phyloP scores from a whole-genome alignment of 2,329 filamentous ascomycete genomes.

The Sphaerulina vaccinii region DNA sequence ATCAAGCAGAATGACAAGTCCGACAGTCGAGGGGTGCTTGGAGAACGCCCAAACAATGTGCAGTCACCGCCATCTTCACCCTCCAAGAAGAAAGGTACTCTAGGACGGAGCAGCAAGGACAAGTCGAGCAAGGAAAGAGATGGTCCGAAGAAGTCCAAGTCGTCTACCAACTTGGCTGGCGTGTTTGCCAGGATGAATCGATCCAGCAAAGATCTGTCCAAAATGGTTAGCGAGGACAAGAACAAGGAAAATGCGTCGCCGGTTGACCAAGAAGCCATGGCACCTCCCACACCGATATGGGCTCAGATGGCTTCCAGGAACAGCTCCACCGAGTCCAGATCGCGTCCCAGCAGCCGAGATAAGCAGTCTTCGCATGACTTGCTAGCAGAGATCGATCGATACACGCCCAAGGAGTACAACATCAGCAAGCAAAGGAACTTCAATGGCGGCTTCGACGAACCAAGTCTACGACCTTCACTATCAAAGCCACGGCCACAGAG shows the following conservation, averaged over 20 bases:
- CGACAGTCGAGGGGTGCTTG: slow-evolving; percentile 27
- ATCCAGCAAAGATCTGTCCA: slow-evolving; percentile 63
- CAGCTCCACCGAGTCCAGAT: slow-evolving; percentile 19
- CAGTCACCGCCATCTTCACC: slow-evolving; percentile 36
- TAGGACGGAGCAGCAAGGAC: slow-evolving; percentile 34
- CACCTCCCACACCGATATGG: slow-evolving; percentile 69
- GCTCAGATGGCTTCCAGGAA: slow-evolving; percentile 63
- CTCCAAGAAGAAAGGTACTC: slow-evolving; percentile 25
- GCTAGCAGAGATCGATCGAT: slow-evolving; percentile 57
- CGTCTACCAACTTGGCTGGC: slow-evolving; percentile 74
- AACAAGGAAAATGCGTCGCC: slow-evolving; percentile 84
- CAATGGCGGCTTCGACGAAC: slow-evolving; percentile 30
- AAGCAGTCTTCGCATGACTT: slow-evolving; percentile 45
- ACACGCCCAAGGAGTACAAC: slow-evolving; percentile 60
- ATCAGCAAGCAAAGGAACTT: slow-evolving; percentile 64
- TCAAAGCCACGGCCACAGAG: slow-evolving; percentile 33
- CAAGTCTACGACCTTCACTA: slow-evolving; percentile 50
- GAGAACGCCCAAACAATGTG: slow-evolving; percentile 35
- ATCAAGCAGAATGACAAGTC: slow-evolving; percentile 29
- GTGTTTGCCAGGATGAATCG: slow-evolving; percentile 70
- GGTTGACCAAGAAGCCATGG: slow-evolving; percentile 41
- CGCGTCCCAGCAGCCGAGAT: slow-evolving; percentile 48
- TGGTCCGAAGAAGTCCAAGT: slow-evolving; percentile 68
- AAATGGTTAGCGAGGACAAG: slow-evolving; percentile 52
- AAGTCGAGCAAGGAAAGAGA: slow-evolving; percentile 42